Conservation (phyloP, 2,329 filamentous ascomycete species). For the Chaetomium strumarium region DNA sequence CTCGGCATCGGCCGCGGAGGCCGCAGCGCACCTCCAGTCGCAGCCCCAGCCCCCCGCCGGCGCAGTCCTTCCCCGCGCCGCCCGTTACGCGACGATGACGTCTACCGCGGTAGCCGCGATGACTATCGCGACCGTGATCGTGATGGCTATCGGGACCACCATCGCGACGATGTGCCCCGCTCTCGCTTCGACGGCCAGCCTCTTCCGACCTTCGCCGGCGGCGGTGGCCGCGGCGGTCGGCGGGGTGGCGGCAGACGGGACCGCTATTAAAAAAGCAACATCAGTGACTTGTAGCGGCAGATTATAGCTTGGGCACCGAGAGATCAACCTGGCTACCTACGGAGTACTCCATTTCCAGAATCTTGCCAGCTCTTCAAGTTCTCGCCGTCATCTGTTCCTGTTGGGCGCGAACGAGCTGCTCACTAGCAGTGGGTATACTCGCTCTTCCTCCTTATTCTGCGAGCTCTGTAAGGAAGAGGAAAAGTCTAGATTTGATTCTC, state of each 20-base stretch:
- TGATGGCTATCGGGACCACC: conserved; percentile 2
- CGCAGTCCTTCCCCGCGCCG: conserved; percentile 8
- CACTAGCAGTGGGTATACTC: too few relatives aligned
- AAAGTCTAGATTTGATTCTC: too few relatives aligned
- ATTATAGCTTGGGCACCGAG: not conserved
- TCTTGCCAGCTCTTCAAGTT: too few relatives aligned
- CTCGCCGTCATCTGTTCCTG: not conserved
- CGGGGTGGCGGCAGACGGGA: conserved; percentile 10
- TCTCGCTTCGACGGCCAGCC: conserved; percentile 24
- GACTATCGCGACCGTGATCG: conserved; percentile 1
- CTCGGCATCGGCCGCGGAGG: conserved; percentile 29
- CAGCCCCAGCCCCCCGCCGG: too few relatives aligned
- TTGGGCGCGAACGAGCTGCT: too few relatives aligned
- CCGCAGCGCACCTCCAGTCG: conserved; percentile 5
- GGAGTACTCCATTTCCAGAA: too few relatives aligned
- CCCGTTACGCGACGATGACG: conserved; percentile 4
- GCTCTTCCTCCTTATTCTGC: too few relatives aligned
- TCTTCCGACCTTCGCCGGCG: conserved; percentile 21
- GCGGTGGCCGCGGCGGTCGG: conserved; percentile 10
- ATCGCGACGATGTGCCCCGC: conserved; percentile 16
- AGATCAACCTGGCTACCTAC: too few relatives aligned
- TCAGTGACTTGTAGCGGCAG: not conserved
- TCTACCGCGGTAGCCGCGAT: not conserved
- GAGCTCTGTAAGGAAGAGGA: too few relatives aligned
- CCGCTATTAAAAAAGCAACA: not conserved